These are phyloP conservation scores for Peterozyma toletana DNA, from an alignment of 805 yeast genomes.

Conservation along the genomic window DNA sequence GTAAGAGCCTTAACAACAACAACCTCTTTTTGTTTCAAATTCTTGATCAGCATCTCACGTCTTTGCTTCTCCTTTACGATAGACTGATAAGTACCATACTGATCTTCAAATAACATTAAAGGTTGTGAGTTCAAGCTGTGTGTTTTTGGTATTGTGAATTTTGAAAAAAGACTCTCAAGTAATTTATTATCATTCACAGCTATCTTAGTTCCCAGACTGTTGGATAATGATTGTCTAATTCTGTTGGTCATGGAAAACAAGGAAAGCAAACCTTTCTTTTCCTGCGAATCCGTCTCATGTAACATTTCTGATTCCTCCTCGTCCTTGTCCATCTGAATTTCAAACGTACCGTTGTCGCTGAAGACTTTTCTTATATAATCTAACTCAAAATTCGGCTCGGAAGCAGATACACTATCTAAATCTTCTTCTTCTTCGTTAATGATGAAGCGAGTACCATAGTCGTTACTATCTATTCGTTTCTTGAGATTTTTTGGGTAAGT, in stretches of 20 bases:
- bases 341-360: slow-evolving; percentile 6
- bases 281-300: slow-evolving; percentile 17
- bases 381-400: slow-evolving; percentile 7
- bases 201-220: not conserved
- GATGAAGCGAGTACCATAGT: slow-evolving; percentile 7
- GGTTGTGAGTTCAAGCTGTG: slow-evolving; percentile 1
- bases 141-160: not conserved
- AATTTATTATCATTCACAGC: not conserved
- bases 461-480: not conserved
- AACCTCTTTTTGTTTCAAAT: slow-evolving; percentile 27
- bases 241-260: slow-evolving; percentile 20
- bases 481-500: not conserved
- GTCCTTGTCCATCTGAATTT: slow-evolving; percentile 1
- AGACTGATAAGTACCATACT: slow-evolving; percentile 35
- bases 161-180: not conserved
- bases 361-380: slow-evolving; percentile 7
- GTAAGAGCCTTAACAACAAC: slow-evolving; percentile 21
- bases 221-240: not conserved
- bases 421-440: not conserved
- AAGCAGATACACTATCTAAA: not conserved
- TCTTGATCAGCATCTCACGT: slow-evolving; percentile 24
- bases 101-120: slow-evolving; percentile 18
- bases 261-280: slow-evolving; percentile 22
- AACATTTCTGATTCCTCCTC: not conserved
- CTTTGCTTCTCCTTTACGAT: slow-evolving; percentile 33